Conservation (phyloP, 2,329 filamentous ascomycete species). For the Neurospora sp. region DNA sequence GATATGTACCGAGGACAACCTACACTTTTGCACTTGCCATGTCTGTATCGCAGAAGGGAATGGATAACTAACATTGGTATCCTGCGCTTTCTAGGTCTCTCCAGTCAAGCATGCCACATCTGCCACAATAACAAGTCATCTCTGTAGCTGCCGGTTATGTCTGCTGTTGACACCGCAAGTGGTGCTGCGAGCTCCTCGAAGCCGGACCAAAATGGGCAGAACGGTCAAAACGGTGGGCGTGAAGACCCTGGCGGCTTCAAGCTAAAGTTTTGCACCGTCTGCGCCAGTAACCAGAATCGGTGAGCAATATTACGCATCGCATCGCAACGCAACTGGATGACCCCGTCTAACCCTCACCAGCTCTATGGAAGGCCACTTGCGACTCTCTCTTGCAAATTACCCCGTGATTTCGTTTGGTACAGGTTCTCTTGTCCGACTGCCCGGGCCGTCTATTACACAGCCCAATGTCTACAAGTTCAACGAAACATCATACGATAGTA, state of each 20-base stretch:
- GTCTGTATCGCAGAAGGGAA: neutral
- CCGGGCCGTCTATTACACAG: conserved; percentile 81
- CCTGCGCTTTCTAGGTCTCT: conserved; percentile 1
- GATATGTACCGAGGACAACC: conserved; percentile 2
- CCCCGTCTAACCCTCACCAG: conserved; percentile 28
- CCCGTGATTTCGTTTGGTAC: conserved; percentile 99
- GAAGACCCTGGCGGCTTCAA: conserved; percentile 59
- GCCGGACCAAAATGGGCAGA: conserved; percentile 12
- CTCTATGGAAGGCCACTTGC: conserved; percentile 98
- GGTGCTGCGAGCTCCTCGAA: conserved; percentile 23
- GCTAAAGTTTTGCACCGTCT: conserved; percentile 97
- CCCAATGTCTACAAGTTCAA: conserved; percentile 99
- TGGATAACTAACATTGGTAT: conserved; percentile 7
- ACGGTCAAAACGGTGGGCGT: conserved; percentile 31
- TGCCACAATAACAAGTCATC: neutral
- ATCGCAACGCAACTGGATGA: conserved; percentile 8
- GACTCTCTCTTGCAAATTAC: conserved; percentile 74
- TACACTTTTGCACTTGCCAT: neutral
- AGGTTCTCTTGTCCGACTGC: conserved; percentile 84
- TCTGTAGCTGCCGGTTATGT: neutral
- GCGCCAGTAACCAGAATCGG: conserved; percentile 96
- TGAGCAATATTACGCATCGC: conserved; percentile 30
- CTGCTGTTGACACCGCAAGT: conserved; percentile 30
- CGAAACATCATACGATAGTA: conserved; percentile 86
- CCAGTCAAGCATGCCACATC: neutral